A percentile compares a stretch with the other conserved stretches of the same genome.
These are phyloP conservation scores for Lentinula boryana DNA, from an alignment of 768 basidiomycete species.

Conservation along the genomic window DNA sequence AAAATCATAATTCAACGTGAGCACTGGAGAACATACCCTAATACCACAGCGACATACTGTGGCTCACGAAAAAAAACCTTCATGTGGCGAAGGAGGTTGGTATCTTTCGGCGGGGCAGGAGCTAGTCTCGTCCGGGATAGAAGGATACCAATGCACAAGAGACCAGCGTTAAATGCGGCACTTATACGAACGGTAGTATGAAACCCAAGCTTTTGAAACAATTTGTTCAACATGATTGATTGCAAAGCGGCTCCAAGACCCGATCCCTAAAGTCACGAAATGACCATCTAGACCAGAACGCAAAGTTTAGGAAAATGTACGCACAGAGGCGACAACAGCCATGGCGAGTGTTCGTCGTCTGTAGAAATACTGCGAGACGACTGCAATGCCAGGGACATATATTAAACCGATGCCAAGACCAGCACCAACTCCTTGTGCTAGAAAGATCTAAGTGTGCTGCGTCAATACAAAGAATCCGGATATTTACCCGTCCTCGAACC, in stretches of 20 bases:
- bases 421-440: conserved; percentile 37
- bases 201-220: conserved; percentile 30
- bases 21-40: not conserved
- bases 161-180: not conserved
- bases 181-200: conserved; percentile 10
- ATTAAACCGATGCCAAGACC: conserved; percentile 47
- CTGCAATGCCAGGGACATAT: conserved; percentile 43
- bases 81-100: not conserved
- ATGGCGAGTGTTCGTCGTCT: conserved; percentile 33
- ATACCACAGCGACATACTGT: not conserved
- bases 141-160: not conserved
- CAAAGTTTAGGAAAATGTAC: conserved; percentile 5
- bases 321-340: conserved; percentile 32
- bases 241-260: conserved; percentile 32
- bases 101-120: not conserved
- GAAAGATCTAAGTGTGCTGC: not conserved
- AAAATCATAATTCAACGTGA: no score
- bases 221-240: conserved; percentile 53
- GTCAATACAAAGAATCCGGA: not conserved
- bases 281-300: not conserved
- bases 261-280: not conserved
- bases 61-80: not conserved
- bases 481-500: not conserved
- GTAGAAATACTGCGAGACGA: conserved; percentile 40
- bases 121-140: not conserved